Conservation (phyloP, 1,139 yeast species). For the Debaryomyces udenii region DNA sequence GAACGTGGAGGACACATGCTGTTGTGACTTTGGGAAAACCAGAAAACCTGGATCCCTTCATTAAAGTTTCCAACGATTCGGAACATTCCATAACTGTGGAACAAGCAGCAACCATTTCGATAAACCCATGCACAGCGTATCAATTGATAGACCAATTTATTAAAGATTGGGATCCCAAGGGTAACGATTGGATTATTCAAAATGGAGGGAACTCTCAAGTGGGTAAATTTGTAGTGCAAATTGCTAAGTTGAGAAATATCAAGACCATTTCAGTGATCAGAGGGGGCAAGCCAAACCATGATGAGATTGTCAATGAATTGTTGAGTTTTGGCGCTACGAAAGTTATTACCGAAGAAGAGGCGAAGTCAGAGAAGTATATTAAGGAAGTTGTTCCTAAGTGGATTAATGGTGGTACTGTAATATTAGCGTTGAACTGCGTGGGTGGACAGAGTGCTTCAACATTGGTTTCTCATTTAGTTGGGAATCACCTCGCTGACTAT, state of each 20-base stretch:
- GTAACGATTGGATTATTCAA: constrained; percentile 37
- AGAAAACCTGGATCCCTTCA: constrained; percentile 24
- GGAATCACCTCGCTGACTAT: constrained; percentile 20
- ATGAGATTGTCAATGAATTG: constrained; percentile 26
- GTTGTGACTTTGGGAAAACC: constrained; percentile 20
- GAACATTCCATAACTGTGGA: constrained; percentile 21
- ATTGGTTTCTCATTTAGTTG: constrained; percentile 28
- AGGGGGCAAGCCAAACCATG: constrained; percentile 30
- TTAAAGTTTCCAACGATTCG: constrained; percentile 21
- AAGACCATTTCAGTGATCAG: constrained; percentile 36
- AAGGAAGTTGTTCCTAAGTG: constrained; percentile 36
- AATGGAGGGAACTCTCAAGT: constrained; percentile 43
- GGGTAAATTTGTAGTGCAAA: constrained; percentile 32
- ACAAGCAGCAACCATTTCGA: constrained; percentile 38
- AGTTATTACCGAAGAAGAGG: constrained; percentile 47
- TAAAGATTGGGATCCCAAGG: constrained; percentile 27
- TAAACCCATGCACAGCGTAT: constrained; percentile 40
- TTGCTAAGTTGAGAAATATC: constrained; percentile 27
- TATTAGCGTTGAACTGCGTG: constrained; percentile 38
- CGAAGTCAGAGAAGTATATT: constrained; percentile 62
- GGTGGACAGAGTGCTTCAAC: constrained; percentile 30
- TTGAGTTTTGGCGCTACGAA: constrained; percentile 34
- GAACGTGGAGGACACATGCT: constrained; percentile 40
- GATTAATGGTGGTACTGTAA: constrained; percentile 39
- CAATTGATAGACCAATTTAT: constrained; percentile 32